Evolutionary conservation across 2,329 filamentous ascomycete species (phyloP), one percentile per base, ranked within the genome.

Genomic region (Dactylellina cionopaga): DNA sequence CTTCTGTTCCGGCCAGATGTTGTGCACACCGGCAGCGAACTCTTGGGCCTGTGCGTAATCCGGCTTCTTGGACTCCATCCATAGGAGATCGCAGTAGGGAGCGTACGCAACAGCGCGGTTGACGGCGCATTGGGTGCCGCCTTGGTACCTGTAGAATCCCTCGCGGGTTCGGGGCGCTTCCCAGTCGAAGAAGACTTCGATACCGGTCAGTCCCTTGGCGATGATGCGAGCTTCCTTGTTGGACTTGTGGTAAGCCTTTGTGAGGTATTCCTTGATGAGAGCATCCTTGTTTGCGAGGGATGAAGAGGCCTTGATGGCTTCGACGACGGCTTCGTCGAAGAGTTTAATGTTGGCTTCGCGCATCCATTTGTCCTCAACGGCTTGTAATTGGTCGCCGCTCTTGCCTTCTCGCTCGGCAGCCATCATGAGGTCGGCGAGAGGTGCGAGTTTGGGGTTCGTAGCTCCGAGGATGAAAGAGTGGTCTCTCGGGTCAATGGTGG

Each of bases 11-110:
- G 95, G 95, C 88, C 90, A 97, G 7, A 92, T 92, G 64, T 92
- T 90, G 82, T 98, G 95, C 39, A 99, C 94, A 52, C 95, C 94
- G 43, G 91, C 86, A 29, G 95, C 93, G 77, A 99, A 99, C 79
- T 97, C 90, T 83, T 92, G 87, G 22, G 95, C 95, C 83, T 98
- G 95, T 52, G 85, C 85, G 81, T 85, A 98, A 80, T 98, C 94
- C 46, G 95, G 95, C 76, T 96, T 85, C 84, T 96, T 97, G 83
- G 90, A 94, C 87, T 99, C 95, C 95, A 99, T 99, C 95, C 95
- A 99, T 82, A 99, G 96, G 80, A 96, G 88, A 79, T 98, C 94
- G 74, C 90, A 90, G 83, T 96, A 96, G 1, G 95, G 94, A 0
- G 92, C 94, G 79, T 96, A 98, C 4, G 94, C 92, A 68, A 96